phyloP scores from a whole-genome alignment of 768 basidiomycete genomes.

The Tubosaeta sp. region DNA sequence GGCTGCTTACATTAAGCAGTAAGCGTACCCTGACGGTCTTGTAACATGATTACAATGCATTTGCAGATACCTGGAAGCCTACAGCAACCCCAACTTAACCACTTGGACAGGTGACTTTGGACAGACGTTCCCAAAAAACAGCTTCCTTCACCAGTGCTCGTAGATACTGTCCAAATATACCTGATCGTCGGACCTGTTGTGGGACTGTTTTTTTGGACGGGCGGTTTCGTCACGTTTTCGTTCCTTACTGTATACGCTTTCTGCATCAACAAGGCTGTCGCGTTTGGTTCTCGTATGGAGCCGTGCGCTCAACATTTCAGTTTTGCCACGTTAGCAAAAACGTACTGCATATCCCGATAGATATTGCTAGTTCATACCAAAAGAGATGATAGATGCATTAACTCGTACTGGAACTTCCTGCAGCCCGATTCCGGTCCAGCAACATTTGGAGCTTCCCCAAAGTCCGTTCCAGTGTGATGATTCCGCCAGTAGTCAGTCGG shows the following conservation, averaged over 20 bases:
- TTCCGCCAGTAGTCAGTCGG: slow-evolving; percentile 73
- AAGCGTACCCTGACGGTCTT: slow-evolving; percentile 16
- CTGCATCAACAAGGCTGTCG: slow-evolving; percentile 1
- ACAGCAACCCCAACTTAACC: slow-evolving; percentile 76
- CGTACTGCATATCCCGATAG: slow-evolving; percentile 25
- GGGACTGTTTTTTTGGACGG: slow-evolving; percentile 12
- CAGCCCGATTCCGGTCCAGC: slow-evolving; percentile 16
- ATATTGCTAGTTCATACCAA: slow-evolving; percentile 22
- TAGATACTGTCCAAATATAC: slow-evolving; percentile 1
- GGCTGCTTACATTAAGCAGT: slow-evolving; percentile 72
- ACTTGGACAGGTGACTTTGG: slow-evolving; percentile 65
- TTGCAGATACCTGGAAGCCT: slow-evolving; percentile 59
- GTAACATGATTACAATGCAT: slow-evolving; percentile 2
- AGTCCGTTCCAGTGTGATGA: slow-evolving; percentile 73
- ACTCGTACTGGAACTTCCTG: slow-evolving; percentile 12
- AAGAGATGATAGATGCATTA: slow-evolving; percentile 11
- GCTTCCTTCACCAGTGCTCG: slow-evolving; percentile 51
- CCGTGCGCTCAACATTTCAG: slow-evolving; percentile 3
- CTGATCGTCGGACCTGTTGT: slow-evolving; percentile 6
- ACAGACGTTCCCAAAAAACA: slow-evolving; percentile 68
- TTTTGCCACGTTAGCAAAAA: slow-evolving; percentile 21
- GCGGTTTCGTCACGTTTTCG: slow-evolving; percentile 12
- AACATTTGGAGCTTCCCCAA: slow-evolving; percentile 59
- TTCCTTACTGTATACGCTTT: slow-evolving; percentile 19
- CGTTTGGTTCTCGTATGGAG: not conserved